Evolutionary conservation across 1,284 basidiomycete species (phyloP).

Genomic region (Fistulina hepatica): DNA sequence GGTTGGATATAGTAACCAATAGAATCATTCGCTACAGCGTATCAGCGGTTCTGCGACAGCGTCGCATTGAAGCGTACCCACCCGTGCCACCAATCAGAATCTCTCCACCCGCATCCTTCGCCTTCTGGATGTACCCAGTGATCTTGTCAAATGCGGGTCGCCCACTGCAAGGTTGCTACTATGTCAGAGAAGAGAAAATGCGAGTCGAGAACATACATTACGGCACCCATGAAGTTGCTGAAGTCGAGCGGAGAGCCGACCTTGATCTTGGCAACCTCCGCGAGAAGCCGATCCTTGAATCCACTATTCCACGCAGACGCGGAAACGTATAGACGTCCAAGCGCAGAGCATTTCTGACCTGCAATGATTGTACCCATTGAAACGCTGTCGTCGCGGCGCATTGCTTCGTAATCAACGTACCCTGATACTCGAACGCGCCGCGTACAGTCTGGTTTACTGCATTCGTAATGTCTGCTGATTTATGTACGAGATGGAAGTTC

Average conservation of each 20-base stretch:
- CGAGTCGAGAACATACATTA: conserved; percentile 54
- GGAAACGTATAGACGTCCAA: conserved; percentile 87
- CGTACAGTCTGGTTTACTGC: conserved; percentile 86
- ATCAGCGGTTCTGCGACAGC: background rate
- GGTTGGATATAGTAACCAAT: conserved; percentile 93
- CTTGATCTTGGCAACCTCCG: conserved; percentile 75
- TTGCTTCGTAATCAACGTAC: conserved; percentile 26
- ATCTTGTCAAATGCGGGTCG: conserved; percentile 85
- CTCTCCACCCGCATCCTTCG: conserved; percentile 82
- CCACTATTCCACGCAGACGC: conserved; percentile 77
- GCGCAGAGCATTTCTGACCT: conserved; percentile 96
- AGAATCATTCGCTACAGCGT: conserved; percentile 64
- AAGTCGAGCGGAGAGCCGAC: conserved; percentile 76
- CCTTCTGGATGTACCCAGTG: conserved; percentile 76
- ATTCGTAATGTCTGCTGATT: conserved; percentile 77
- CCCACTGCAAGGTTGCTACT: conserved; percentile 35
- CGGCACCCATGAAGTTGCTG: conserved; percentile 88
- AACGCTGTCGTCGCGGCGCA: no score
- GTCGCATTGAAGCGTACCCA: conserved; percentile 21
- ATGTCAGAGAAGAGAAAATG: conserved; percentile 1
- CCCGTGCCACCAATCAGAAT: conserved; percentile 79
- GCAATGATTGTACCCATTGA: conserved; percentile 1
- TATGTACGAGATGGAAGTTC: conserved; percentile 95
- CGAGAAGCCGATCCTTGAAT: conserved; percentile 75
- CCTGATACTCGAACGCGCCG: conserved; percentile 95